Conservation (phyloP, 2,329 filamentous ascomycete species). For the Penicillium sp. region DNA sequence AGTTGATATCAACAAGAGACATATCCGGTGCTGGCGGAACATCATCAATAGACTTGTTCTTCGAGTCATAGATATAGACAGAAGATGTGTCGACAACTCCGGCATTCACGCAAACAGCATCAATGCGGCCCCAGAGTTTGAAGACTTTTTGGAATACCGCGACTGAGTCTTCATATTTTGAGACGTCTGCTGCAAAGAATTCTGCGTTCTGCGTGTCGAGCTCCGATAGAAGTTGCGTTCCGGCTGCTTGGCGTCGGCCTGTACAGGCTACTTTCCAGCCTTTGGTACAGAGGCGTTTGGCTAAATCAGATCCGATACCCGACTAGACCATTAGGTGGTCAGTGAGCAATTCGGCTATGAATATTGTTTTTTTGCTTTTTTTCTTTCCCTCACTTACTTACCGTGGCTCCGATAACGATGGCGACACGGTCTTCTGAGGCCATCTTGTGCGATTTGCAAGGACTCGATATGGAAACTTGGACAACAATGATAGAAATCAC, state of each 20-base stretch:
- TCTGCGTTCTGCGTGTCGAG: slow-evolving; percentile 32
- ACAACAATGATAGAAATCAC: not conserved
- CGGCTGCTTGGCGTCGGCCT: slow-evolving; percentile 38
- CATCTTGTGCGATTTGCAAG: slow-evolving; percentile 5
- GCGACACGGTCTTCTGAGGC: slow-evolving; percentile 31
- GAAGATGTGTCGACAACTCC: slow-evolving; percentile 51
- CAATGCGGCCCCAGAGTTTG: slow-evolving; percentile 47
- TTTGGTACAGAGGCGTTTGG: slow-evolving; percentile 34
- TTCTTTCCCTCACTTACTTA: slow-evolving; percentile 26
- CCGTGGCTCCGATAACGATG: slow-evolving; percentile 44
- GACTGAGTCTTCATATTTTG: slow-evolving; percentile 48
- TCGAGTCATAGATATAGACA: slow-evolving; percentile 45
- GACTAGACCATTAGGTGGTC: slow-evolving; percentile 35
- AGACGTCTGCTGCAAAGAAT: slow-evolving; percentile 50
- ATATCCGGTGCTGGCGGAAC: slow-evolving; percentile 49
- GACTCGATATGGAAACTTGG: not conserved
- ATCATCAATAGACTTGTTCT: slow-evolving; percentile 26
- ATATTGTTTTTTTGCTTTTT: not conserved
- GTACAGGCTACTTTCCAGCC: slow-evolving; percentile 37
- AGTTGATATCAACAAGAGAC: slow-evolving; percentile 50
- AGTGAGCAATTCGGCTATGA: not conserved
- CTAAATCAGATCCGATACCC: slow-evolving; percentile 49
- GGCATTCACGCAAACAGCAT: slow-evolving; percentile 53
- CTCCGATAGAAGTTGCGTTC: slow-evolving; percentile 34
- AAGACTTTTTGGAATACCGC: slow-evolving; percentile 46